These are phyloP conservation scores for Salix purpurea DNA, from an alignment of 345 rosid species.

Conservation along the genomic window DNA sequence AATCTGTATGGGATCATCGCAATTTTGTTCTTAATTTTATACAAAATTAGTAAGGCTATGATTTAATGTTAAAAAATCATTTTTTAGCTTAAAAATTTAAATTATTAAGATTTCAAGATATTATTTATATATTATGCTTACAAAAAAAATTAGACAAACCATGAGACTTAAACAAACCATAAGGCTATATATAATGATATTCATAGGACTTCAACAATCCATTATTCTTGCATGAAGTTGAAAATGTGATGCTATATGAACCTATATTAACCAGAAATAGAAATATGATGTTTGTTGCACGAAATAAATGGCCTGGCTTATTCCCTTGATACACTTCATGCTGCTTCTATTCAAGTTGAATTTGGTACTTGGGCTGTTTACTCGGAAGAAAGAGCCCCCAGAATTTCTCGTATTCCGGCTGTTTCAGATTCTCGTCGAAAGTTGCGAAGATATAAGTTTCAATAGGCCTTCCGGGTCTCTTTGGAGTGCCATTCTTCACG, in stretches of 20 bases:
- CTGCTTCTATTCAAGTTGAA: slow-evolving; percentile 1
- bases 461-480: slow-evolving; percentile 19
- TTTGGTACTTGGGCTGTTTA: slow-evolving; percentile 8
- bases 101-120: too few species aligned
- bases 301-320: not conserved
- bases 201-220: not conserved
- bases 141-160: too few species aligned
- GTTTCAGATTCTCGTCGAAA: slow-evolving; percentile 24
- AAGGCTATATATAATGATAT: not conserved
- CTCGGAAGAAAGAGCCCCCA: slow-evolving; percentile 17
- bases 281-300: not conserved
- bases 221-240: not conserved
- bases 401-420: slow-evolving; percentile 9
- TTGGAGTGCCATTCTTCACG: slow-evolving; percentile 30
- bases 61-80: too few species aligned
- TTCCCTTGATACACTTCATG: not conserved
- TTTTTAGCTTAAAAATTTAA: too few species aligned
- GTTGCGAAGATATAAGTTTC: slow-evolving; percentile 24
- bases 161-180: too few species aligned
- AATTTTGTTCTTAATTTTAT: too few species aligned
- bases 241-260: too few species aligned
- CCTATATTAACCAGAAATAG: not conserved
- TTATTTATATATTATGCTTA: too few species aligned
- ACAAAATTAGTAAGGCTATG: too few species aligned
- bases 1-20: not conserved